These are phyloP conservation scores for Cryptococcus wingfieldii DNA, from an alignment of 1,284 basidiomycete species.

Conservation along the genomic window DNA sequence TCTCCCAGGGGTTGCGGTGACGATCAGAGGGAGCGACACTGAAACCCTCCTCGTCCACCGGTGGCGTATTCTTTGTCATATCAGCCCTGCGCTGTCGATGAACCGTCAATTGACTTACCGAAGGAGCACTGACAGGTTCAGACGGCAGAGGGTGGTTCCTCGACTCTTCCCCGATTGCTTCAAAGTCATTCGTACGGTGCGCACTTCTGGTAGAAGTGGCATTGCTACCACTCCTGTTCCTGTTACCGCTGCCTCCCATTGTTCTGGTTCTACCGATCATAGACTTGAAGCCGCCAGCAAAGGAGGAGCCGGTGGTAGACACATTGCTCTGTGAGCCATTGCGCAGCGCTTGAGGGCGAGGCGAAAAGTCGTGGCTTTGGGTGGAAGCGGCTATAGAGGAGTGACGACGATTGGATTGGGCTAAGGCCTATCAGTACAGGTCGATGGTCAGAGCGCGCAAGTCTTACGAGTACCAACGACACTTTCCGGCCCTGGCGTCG, in stretches of 20 bases:
- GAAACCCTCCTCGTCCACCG: slow-evolving; percentile 54
- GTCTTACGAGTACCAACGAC: slow-evolving; percentile 15
- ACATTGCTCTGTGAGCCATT: slow-evolving; percentile 33
- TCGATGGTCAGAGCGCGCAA: neutral
- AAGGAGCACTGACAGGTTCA: slow-evolving; percentile 1
- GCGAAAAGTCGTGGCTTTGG: slow-evolving; percentile 30
- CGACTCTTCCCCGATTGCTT: slow-evolving; percentile 22
- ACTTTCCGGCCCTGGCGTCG: too few species aligned
- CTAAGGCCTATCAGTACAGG: slow-evolving; percentile 5
- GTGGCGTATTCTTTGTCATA: slow-evolving; percentile 19
- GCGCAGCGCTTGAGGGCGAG: slow-evolving; percentile 19
- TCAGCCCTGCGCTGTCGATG: neutral
- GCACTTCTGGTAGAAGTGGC: slow-evolving; percentile 28
- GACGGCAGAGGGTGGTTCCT: too few species aligned
- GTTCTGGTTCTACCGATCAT: slow-evolving; percentile 46
- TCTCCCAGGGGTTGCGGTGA: slow-evolving; percentile 52
- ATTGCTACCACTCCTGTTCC: slow-evolving; percentile 23
- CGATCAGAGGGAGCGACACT: slow-evolving; percentile 53
- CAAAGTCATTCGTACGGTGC: slow-evolving; percentile 11
- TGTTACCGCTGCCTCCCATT: slow-evolving; percentile 20
- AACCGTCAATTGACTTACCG: neutral
- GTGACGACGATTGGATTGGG: slow-evolving; percentile 17
- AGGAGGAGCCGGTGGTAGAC: slow-evolving; percentile 9
- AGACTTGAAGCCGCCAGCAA: slow-evolving; percentile 47
- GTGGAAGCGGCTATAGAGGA: slow-evolving; percentile 14